These are phyloP conservation scores for Aleurites moluccanus DNA, from an alignment of 441 rosid species.

Conservation along the genomic window DNA sequence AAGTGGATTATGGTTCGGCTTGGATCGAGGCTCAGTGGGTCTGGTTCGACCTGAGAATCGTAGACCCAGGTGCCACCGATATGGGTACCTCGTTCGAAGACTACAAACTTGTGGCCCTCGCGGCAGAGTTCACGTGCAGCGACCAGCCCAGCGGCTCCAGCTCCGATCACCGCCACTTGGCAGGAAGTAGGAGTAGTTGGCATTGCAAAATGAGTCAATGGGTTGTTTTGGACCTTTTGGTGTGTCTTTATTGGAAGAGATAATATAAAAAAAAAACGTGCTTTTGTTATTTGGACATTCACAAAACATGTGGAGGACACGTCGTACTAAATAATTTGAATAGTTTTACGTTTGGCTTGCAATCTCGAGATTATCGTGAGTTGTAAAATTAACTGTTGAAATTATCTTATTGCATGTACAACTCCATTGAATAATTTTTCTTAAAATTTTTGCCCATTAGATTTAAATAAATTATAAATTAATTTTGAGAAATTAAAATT, in stretches of 20 bases:
- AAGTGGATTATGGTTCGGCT: slow-evolving; percentile 42
- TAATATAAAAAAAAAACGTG: not conserved
- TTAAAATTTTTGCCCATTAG: no score
- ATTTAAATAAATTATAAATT: no score
- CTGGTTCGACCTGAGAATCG: slow-evolving; percentile 45
- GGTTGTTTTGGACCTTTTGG: no score
- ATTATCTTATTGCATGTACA: no score
- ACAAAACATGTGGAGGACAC: no score
- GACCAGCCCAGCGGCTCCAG: slow-evolving; percentile 67
- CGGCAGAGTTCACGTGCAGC: slow-evolving; percentile 62
- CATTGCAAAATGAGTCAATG: not conserved
- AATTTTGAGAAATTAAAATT: no score
- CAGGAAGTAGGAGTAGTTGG: slow-evolving; percentile 16
- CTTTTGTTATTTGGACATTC: not conserved
- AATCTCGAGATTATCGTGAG: no score
- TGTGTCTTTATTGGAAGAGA: not conserved
- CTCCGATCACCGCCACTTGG: slow-evolving; percentile 71
- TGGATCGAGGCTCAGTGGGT: slow-evolving; percentile 55
- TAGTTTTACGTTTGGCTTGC: no score
- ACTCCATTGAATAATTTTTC: no score
- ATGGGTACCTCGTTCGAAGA: slow-evolving; percentile 44
- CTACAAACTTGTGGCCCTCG: slow-evolving; percentile 53
- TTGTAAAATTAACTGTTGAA: no score
- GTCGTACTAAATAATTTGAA: no score
- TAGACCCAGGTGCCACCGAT: slow-evolving; percentile 80